These are phyloP conservation scores for Paramecium biaurelia DNA, from an alignment of 73 alveolate species.

Conservation along the genomic window DNA sequence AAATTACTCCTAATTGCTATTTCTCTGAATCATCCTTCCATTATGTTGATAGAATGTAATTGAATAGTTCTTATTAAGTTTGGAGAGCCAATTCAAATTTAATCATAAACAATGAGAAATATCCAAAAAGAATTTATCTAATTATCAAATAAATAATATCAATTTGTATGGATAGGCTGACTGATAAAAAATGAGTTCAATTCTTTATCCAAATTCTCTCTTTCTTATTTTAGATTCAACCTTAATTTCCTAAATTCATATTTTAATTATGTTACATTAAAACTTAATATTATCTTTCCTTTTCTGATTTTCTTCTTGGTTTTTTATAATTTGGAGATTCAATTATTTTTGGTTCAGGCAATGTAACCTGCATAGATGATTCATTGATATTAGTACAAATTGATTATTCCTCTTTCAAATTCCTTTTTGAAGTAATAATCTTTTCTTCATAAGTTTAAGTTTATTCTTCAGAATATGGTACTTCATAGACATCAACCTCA, in stretches of 20 bases:
- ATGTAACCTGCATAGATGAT: not conserved
- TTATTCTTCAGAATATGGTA: not conserved
- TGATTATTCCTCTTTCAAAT: not conserved
- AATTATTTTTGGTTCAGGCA: not conserved
- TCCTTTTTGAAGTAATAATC: not conserved
- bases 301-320: conserved; percentile 20
- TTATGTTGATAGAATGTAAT: not conserved
- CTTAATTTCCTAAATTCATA: not conserved
- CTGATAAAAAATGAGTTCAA: not conserved
- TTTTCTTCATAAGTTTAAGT: not conserved
- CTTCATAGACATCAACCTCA: not conserved
- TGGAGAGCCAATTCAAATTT: not conserved
- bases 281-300: not conserved
- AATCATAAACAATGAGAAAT: not conserved
- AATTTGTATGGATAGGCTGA: not conserved
- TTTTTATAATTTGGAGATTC: not conserved
- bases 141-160: not conserved
- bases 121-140: conserved; percentile 23
- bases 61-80: not conserved
- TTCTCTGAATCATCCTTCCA: not conserved
- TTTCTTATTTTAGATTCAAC: not conserved
- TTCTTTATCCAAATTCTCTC: not conserved
- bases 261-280: not conserved
- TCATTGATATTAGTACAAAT: not conserved
- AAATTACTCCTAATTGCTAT: not conserved